phyloP scores from a whole-genome alignment of 140 eudicot genomes.

The Stevia rebaudiana region DNA sequence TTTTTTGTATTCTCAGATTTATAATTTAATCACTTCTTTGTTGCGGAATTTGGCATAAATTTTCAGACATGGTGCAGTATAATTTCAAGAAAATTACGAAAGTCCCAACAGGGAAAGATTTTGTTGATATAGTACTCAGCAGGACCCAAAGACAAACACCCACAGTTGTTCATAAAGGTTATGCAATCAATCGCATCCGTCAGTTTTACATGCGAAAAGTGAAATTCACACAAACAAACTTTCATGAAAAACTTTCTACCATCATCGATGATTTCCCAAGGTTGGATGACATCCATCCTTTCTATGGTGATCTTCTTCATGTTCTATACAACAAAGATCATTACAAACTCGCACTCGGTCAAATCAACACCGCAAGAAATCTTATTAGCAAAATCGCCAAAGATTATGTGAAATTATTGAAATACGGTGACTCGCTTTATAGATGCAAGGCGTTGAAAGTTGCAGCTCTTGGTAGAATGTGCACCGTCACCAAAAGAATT shows the following conservation, averaged over 20 bases:
- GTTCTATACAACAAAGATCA: conserved; percentile 89
- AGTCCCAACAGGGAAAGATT: conserved; percentile 90
- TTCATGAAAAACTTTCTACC: conserved; percentile 77
- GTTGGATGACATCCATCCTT: conserved; percentile 90
- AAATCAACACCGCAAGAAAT: conserved; percentile 83
- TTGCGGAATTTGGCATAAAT: conserved; percentile 19
- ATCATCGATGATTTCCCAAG: conserved; percentile 91
- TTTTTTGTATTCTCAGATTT: not conserved
- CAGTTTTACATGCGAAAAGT: conserved; percentile 95
- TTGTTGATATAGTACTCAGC: conserved; percentile 78
- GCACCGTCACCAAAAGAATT: conserved; percentile 75
- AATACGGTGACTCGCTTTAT: conserved; percentile 89
- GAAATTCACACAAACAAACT: conserved; percentile 73
- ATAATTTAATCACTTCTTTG: not conserved
- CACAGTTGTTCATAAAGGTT: conserved; percentile 91
- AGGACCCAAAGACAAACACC: conserved; percentile 96
- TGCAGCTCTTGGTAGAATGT: conserved; percentile 98
- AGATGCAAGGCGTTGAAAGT: conserved; percentile 83
- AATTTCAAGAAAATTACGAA: conserved; percentile 85
- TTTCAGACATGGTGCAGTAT: conserved; percentile 78
- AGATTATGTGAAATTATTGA: conserved; percentile 79
- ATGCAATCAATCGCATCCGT: conserved; percentile 81
- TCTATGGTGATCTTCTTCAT: conserved; percentile 87
- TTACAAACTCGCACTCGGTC: conserved; percentile 97
- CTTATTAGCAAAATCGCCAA: conserved; percentile 71